Evolutionary conservation across 345 rosid species (phyloP).

Genomic region (Dovyalis caffra): DNA sequence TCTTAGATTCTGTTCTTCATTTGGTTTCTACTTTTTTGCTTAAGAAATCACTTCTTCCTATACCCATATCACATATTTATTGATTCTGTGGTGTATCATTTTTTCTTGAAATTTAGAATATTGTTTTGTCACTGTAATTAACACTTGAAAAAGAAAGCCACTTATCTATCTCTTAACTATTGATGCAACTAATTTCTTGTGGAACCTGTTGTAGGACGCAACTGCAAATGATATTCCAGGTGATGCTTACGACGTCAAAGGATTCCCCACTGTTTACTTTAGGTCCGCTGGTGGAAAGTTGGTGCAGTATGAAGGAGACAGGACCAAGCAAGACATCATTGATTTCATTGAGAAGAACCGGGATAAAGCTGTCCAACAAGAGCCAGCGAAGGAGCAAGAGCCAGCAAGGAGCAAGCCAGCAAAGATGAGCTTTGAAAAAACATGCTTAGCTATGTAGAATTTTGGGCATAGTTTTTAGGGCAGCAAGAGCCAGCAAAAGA

Average conservation of each 20-base stretch:
- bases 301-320: conserved; percentile 62
- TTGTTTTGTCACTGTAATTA: neutral
- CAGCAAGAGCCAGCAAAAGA: too few relatives aligned
- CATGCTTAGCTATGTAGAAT: neutral
- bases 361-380: conserved; percentile 38
- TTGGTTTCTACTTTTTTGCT: neutral
- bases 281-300: conserved; percentile 65
- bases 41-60: neutral
- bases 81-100: neutral
- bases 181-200: neutral
- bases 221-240: conserved; percentile 74
- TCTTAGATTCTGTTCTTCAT: neutral
- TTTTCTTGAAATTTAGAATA: neutral
- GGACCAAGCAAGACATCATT: conserved; percentile 79
- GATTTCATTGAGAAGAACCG: conserved; percentile 81
- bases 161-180: too few relatives aligned
- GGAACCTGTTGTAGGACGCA: conserved; percentile 52
- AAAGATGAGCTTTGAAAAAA: conserved; percentile 68
- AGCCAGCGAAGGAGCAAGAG: conserved; percentile 23
- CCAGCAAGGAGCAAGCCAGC: conserved; percentile 1
- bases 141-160: too few relatives aligned
- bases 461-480: conserved; percentile 14
- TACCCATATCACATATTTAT: neutral
- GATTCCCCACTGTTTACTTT: conserved; percentile 84
- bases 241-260: conserved; percentile 71